A percentile compares a stretch with the other conserved stretches of the same genome.
Evolutionary conservation across 345 rosid species (phyloP).

Genomic region (Lagerstroemia speciosa): DNA sequence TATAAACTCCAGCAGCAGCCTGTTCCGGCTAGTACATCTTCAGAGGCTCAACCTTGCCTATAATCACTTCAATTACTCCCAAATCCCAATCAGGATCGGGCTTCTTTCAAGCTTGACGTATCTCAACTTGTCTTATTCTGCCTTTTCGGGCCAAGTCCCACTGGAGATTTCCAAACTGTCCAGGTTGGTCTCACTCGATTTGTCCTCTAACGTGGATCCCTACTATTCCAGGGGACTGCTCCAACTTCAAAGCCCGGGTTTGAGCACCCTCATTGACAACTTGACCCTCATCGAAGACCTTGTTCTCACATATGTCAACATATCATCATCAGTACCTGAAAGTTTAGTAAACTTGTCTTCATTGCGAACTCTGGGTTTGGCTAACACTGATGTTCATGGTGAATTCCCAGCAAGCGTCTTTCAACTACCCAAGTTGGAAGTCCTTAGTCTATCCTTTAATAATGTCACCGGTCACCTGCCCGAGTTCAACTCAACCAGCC

Average conservation of each 20-base stretch:
- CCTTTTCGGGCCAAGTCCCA: constrained; percentile 8
- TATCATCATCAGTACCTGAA: constrained; percentile 2
- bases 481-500: background rate
- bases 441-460: background rate
- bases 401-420: constrained; percentile 1
- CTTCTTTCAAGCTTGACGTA: background rate
- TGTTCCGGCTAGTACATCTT: constrained; percentile 4
- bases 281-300: constrained; percentile 8
- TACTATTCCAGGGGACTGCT: background rate
- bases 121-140: constrained; percentile 9
- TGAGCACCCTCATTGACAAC: background rate
- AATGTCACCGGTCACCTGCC: background rate
- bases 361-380: constrained; percentile 4
- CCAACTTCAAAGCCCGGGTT: background rate
- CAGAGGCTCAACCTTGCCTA: background rate
- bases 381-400: background rate
- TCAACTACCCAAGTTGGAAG: constrained; percentile 1
- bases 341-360: constrained; percentile 5
- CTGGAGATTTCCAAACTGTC: background rate
- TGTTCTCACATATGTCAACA: background rate
- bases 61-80: constrained; percentile 8
- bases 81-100: constrained; percentile 8
- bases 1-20: background rate
- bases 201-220: background rate
- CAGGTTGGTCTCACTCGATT: background rate